Conservation (phyloP, 139 green algal genomes). For the Trebouxia sp. region DNA sequence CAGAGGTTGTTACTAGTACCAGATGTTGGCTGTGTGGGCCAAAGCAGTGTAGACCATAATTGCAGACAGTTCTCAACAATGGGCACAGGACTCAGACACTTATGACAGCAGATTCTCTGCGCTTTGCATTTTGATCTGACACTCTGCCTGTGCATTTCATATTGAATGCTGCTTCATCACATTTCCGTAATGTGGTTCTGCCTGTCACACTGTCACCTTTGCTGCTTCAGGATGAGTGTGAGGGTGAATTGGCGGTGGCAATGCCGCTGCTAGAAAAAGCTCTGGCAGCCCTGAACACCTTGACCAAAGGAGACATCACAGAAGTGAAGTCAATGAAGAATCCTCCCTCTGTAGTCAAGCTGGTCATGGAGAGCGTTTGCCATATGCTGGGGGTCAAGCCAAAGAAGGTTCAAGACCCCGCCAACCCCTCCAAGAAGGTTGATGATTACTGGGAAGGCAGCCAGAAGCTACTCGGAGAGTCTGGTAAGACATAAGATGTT, state of each 20-base stretch:
- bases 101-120: not conserved
- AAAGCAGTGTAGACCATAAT: too few species aligned
- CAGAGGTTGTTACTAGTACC: too few species aligned
- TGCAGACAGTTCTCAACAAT: too few species aligned
- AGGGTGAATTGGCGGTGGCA: slow-evolving; percentile 73
- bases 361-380: slow-evolving; percentile 63
- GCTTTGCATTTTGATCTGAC: not conserved
- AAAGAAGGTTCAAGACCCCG: slow-evolving; percentile 45
- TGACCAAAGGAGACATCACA: slow-evolving; percentile 80
- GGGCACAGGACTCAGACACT: too few species aligned
- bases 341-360: slow-evolving; percentile 56
- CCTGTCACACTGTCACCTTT: too few species aligned
- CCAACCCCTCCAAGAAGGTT: slow-evolving; percentile 51
- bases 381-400: slow-evolving; percentile 55
- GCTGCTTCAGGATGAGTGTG: slow-evolving; percentile 61
- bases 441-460: slow-evolving; percentile 54
- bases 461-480: slow-evolving; percentile 68
- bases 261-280: slow-evolving; percentile 77
- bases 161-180: too few species aligned
- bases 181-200: too few species aligned
- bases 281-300: slow-evolving; percentile 76
- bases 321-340: slow-evolving; percentile 69
- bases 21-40: too few species aligned
- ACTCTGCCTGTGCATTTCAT: too few species aligned
- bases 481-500: too few species aligned